Conservation (phyloP, 2,329 filamentous ascomycete species). For the Arthroderma sp. region DNA sequence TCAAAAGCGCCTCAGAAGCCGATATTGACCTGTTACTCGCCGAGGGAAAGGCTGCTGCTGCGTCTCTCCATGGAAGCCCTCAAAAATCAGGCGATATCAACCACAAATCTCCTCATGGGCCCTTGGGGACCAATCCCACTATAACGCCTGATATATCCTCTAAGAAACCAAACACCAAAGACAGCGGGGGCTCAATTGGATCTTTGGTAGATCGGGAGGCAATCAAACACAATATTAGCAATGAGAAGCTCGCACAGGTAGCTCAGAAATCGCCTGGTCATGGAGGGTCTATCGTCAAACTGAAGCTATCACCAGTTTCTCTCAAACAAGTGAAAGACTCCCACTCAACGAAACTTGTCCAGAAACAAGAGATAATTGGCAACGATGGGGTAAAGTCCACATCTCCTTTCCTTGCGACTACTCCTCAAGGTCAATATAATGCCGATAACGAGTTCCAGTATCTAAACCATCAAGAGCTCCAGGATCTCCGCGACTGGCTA, state of each 20-base stretch:
- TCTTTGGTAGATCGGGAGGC: too few relatives aligned
- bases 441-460: constrained; percentile 11
- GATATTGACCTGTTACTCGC: constrained; percentile 16
- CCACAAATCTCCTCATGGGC: neutral
- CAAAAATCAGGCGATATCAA: neutral
- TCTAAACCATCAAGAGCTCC: constrained; percentile 9
- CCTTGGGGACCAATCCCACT: neutral
- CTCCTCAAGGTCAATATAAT: neutral
- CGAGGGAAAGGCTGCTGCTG: constrained; percentile 14
- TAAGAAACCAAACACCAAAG: too few relatives aligned
- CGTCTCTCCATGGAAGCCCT: neutral
- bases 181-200: too few relatives aligned
- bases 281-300: too few relatives aligned
- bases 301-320: neutral
- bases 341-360: too few relatives aligned
- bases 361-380: neutral
- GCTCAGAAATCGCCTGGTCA: too few relatives aligned
- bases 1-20: neutral
- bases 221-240: too few relatives aligned
- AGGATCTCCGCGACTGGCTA: constrained; percentile 28
- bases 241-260: too few relatives aligned
- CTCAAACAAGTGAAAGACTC: neutral
- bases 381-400: neutral
- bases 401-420: neutral
- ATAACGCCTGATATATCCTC: too few relatives aligned